Evolutionary conservation across 2,329 filamentous ascomycete genomes (phyloP).

Genomic region (Chrysoporthe puriensis): DNA sequence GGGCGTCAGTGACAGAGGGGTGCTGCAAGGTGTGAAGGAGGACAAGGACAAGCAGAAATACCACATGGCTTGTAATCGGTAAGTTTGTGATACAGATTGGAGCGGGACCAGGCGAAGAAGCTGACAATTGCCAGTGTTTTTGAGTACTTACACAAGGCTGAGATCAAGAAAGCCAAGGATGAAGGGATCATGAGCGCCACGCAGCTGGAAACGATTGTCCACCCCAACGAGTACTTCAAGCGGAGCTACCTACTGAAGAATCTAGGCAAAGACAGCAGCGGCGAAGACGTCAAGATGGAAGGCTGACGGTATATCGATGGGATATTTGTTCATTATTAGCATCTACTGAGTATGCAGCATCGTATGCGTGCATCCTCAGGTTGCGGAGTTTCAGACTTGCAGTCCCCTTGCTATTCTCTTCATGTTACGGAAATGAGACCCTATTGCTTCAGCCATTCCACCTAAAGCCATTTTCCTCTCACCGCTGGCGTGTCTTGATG

Average conservation of each 20-base stretch:
- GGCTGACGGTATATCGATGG: conserved; percentile 40
- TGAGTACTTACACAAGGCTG: conserved; percentile 79
- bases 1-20: conserved; percentile 76
- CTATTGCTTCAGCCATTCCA: neutral
- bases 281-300: conserved; percentile 60
- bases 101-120: conserved; percentile 7
- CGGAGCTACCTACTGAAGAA: conserved; percentile 88
- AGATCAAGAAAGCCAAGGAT: conserved; percentile 77
- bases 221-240: conserved; percentile 98
- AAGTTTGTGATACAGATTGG: conserved; percentile 35
- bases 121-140: conserved; percentile 67
- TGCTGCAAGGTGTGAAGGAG: conserved; percentile 81
- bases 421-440: conserved; percentile 14
- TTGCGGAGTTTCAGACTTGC: conserved; percentile 4
- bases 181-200: conserved; percentile 71
- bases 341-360: conserved; percentile 6
- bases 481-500: neutral
- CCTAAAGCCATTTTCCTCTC: too few relatives aligned
- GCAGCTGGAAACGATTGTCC: conserved; percentile 91
- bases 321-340: neutral
- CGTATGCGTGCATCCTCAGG: conserved; percentile 18
- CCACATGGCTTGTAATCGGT: conserved; percentile 94
- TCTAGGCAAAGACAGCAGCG: conserved; percentile 56
- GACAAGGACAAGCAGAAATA: conserved; percentile 88
- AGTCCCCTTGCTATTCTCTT: conserved; percentile 4